These are phyloP conservation scores for Botrytis fragariae DNA, from an alignment of 2,329 filamentous ascomycete genomes.

Conservation along the genomic window DNA sequence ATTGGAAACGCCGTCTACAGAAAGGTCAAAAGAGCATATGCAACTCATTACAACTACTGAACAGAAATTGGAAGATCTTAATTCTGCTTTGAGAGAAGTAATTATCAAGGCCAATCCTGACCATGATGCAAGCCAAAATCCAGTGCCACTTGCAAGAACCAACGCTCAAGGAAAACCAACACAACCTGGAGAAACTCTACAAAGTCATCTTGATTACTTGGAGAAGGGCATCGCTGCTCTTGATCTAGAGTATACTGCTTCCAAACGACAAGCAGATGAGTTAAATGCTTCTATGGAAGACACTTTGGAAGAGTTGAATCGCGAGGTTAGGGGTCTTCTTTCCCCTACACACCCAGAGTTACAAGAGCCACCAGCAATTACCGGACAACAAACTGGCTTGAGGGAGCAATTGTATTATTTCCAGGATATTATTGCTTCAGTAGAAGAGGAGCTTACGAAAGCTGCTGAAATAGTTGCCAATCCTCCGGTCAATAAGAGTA, in stretches of 20 bases:
- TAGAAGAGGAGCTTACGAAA: slow-evolving; percentile 41
- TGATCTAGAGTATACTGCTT: slow-evolving; percentile 49
- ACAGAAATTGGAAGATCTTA: slow-evolving; percentile 64
- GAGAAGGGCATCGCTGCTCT: slow-evolving; percentile 63
- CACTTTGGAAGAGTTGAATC: slow-evolving; percentile 61
- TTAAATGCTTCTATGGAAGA: slow-evolving; percentile 43
- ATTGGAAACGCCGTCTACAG: slow-evolving; percentile 22
- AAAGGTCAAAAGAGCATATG: slow-evolving; percentile 38
- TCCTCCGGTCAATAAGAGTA: slow-evolving; percentile 26
- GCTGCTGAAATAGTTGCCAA: slow-evolving; percentile 25
- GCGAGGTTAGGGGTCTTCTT: slow-evolving; percentile 60
- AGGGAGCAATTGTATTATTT: slow-evolving; percentile 69
- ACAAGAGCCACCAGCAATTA: slow-evolving; percentile 56
- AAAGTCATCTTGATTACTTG: slow-evolving; percentile 66
- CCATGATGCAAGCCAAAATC: slow-evolving; percentile 26
- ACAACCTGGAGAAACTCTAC: slow-evolving; percentile 49
- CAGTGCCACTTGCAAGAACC: slow-evolving; percentile 40
- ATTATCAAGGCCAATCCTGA: slow-evolving; percentile 61
- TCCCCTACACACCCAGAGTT: slow-evolving; percentile 48
- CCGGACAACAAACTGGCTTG: slow-evolving; percentile 55
- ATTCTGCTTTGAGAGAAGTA: slow-evolving; percentile 62
- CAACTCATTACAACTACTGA: slow-evolving; percentile 61
- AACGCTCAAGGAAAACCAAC: slow-evolving; percentile 42
- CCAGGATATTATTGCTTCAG: slow-evolving; percentile 55
- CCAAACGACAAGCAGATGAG: slow-evolving; percentile 24